Evolutionary conservation across 2,329 filamentous ascomycete genomes (phyloP).

Genomic region (Colletotrichum nymphaeae): DNA sequence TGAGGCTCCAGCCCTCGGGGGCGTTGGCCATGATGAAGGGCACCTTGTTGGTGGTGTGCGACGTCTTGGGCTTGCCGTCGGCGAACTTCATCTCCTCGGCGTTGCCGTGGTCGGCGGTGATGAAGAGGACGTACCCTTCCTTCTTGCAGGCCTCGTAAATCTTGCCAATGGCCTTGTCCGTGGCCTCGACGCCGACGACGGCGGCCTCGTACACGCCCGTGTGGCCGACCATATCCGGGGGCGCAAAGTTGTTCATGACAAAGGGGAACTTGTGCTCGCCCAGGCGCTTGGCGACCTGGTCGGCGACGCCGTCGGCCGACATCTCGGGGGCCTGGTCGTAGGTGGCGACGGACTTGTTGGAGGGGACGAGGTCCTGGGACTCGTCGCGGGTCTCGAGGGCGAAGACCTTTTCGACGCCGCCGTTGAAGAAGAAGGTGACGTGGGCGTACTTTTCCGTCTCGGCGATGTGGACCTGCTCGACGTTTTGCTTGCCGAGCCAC

Average conservation of each 20-base stretch:
- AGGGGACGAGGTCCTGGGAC: slow-evolving; percentile 80
- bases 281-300: slow-evolving; percentile 90
- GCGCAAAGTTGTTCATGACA: slow-evolving; percentile 99
- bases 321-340: slow-evolving; percentile 97
- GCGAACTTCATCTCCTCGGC: slow-evolving; percentile 99
- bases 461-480: slow-evolving; percentile 95
- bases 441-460: slow-evolving; percentile 99
- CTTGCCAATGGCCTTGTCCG: slow-evolving; percentile 92
- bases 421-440: slow-evolving; percentile 99
- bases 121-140: slow-evolving; percentile 91
- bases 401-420: slow-evolving; percentile 96
- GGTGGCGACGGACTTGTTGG: slow-evolving; percentile 89
- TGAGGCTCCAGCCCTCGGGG: slow-evolving; percentile 87
- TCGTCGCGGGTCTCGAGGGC: slow-evolving; percentile 91
- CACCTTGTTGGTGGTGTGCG: slow-evolving; percentile 97
- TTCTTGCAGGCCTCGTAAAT: slow-evolving; percentile 96
- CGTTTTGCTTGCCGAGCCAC: slow-evolving; percentile 88
- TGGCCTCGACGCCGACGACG: slow-evolving; percentile 84
- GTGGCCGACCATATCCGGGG: slow-evolving; percentile 99
- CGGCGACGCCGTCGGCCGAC: slow-evolving; percentile 90
- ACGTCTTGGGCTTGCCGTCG: slow-evolving; percentile 96
- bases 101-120: slow-evolving; percentile 97
- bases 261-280: slow-evolving; percentile 90
- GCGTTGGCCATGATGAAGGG: slow-evolving; percentile 99
- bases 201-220: slow-evolving; percentile 97